A percentile compares a stretch with the other conserved stretches of the same genome.
Conservation (phyloP, 768 basidiomycete species). For the Pisolithus microcarpus region DNA sequence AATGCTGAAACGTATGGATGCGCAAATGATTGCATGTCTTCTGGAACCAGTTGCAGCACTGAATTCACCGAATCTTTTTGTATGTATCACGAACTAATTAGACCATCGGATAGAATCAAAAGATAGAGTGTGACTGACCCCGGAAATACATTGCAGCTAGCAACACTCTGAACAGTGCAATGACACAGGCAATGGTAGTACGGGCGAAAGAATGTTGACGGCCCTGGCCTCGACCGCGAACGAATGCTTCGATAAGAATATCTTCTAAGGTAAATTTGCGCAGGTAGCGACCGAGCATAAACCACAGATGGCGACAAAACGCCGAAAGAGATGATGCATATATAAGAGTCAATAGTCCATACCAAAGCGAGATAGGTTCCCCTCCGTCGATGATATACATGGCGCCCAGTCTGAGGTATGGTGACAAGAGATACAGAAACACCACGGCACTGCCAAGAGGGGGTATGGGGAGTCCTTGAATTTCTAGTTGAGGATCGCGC, state of each 20-base stretch:
- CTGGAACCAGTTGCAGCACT: constrained; percentile 42
- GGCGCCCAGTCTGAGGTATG: constrained; percentile 66
- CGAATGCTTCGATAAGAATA: constrained; percentile 54
- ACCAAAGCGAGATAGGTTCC: constrained; percentile 36
- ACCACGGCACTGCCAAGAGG: constrained; percentile 51
- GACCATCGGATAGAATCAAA: background rate
- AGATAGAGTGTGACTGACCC: constrained; percentile 36
- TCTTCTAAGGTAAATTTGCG: constrained; percentile 61
- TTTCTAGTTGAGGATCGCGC: constrained; percentile 15
- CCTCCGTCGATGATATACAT: constrained; percentile 47
- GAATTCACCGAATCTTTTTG: constrained; percentile 47
- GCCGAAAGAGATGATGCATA: constrained; percentile 51
- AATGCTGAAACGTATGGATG: constrained; percentile 35
- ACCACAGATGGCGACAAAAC: constrained; percentile 65
- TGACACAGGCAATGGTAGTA: constrained; percentile 36
- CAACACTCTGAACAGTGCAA: constrained; percentile 41
- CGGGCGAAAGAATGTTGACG: constrained; percentile 38
- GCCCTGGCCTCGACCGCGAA: constrained; percentile 47
- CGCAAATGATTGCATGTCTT: constrained; percentile 26
- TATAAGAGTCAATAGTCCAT: constrained; percentile 43
- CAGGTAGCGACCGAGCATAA: constrained; percentile 68
- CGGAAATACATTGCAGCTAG: constrained; percentile 58
- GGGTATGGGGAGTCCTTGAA: constrained; percentile 22
- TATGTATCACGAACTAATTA: constrained; percentile 4
- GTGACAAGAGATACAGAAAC: constrained; percentile 63